Base-by-base conservation (phyloP, 2,329 filamentous ascomycete genomes). In the Epichloe glyceriae region DNA sequence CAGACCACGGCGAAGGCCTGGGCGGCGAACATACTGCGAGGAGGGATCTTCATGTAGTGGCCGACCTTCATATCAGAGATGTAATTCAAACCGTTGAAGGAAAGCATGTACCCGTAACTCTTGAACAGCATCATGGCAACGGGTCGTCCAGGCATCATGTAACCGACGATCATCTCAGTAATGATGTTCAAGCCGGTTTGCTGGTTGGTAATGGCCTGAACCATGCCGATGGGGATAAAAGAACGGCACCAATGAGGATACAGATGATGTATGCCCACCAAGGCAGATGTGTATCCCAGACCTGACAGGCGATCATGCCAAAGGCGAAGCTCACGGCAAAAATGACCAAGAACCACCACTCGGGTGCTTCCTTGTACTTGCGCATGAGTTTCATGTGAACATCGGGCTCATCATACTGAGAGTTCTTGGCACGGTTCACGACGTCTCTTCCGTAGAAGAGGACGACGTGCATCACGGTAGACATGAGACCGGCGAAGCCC, bases 331-430 rank as follows among this genome's bases (percentile, higher is more conserved):
- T 76, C 49, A 70, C 20, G 3, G 69, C 53, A 20, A 74, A 70
- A n/a, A 76, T 64, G 6, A 54, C 54, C 0, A 61, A 56, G 54
- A 79, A 82, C 78, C 78, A 82, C 75, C 74, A 81, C 38, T 73
- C 62, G 0, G 79, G 79, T 0, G 72, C 74, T 37, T 75, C 66
- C 53, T 70, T 70, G 60, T 80, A 83, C 51, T 72, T 74, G 35
- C 66, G 59, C 78, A 82, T 82, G 49, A 82, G 67, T 52, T 71
- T 71, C 46, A 68, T 63, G 56, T 80, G 77, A 4, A 79, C 61
- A 56, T 79, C 76, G 15, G 67, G 64, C 50, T 74, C 71, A 19
- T 76, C 64, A 42, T 63, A 62, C 33, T 61, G 60, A 19, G 61
- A 61, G 41, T 60, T 60, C 42, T 57, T 56, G 26, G 61, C 60